phyloP scores from a whole-genome alignment of 495 filamentous ascomycete genomes.

The Parathielavia hyrcaniae region DNA sequence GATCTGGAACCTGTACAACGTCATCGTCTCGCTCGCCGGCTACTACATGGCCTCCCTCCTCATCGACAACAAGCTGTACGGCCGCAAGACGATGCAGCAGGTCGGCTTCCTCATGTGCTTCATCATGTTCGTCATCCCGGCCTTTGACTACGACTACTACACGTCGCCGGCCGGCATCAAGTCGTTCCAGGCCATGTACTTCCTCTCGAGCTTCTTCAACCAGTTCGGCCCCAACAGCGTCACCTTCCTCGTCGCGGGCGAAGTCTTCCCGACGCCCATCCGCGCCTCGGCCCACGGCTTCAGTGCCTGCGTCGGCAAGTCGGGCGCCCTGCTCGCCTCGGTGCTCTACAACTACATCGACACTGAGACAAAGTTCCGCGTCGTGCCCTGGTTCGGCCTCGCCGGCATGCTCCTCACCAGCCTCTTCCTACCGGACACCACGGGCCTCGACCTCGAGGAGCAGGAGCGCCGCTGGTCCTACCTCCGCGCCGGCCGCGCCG shows the following conservation, averaged over 20 bases:
- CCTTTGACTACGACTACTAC: constrained; percentile 78
- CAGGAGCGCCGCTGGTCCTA: constrained; percentile 83
- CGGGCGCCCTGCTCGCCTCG: constrained; percentile 74
- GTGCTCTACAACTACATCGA: constrained; percentile 86
- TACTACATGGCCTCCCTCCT: constrained; percentile 76
- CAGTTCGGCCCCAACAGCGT: constrained; percentile 91
- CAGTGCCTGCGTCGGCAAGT: constrained; percentile 75
- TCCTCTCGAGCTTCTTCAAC: constrained; percentile 89
- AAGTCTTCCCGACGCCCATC: constrained; percentile 84
- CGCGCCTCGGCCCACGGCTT: constrained; percentile 88
- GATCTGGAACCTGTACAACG: constrained; percentile 86
- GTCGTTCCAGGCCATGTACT: constrained; percentile 88
- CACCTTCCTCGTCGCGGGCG: constrained; percentile 85
- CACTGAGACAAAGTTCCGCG: constrained; percentile 69
- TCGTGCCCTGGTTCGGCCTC: constrained; percentile 89
- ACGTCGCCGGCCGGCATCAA: constrained; percentile 57
- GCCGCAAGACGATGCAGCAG: constrained; percentile 87
- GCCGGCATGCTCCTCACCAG: constrained; percentile 69
- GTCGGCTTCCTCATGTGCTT: constrained; percentile 82
- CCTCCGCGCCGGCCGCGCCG: constrained; percentile 63
- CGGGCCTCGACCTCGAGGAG: constrained; percentile 87
- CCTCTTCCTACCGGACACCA: constrained; percentile 85
- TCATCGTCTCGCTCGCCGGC: constrained; percentile 70
- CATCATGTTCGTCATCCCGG: constrained; percentile 78
- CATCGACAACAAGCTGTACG: constrained; percentile 88